Evolutionary conservation across 768 basidiomycete species (phyloP).

Genomic region (Agrocybe pediades): DNA sequence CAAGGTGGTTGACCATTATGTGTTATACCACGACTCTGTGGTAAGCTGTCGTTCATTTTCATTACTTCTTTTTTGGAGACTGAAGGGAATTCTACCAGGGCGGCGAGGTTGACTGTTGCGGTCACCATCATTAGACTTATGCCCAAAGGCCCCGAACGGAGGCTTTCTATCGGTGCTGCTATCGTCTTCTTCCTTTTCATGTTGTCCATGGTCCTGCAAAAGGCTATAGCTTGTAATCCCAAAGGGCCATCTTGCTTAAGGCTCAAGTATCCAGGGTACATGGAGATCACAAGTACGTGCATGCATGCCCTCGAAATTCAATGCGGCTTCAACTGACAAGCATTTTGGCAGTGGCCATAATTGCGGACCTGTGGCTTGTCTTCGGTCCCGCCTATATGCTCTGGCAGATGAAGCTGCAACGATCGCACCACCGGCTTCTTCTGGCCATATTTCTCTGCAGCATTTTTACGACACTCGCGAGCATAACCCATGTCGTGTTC

Average conservation of each 20-base stretch:
- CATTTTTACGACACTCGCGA: constrained; percentile 7
- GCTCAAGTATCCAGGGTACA: background rate
- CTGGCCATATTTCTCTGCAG: constrained; percentile 7
- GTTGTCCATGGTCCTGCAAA: constrained; percentile 5
- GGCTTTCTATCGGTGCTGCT: background rate
- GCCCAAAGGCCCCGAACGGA: background rate
- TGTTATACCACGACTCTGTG: constrained; percentile 1
- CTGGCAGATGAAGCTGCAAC: constrained; percentile 2
- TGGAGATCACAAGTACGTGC: constrained; percentile 3
- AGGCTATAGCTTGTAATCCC: constrained; percentile 9
- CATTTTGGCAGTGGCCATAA: background rate
- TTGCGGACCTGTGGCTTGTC: constrained; percentile 11
- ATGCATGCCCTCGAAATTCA: background rate
- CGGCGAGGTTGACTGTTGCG: constrained; percentile 9
- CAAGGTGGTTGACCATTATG: background rate
- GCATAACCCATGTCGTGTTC: constrained; percentile 7
- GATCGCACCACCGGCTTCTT: constrained; percentile 3
- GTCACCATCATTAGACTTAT: constrained; percentile 14
- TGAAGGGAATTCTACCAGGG: background rate
- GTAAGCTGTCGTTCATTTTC: background rate
- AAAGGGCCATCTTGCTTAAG: background rate
- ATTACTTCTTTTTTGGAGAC: background rate
- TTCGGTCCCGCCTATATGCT: constrained; percentile 8
- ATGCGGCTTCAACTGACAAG: background rate
- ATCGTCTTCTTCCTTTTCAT: constrained; percentile 5